These are phyloP conservation scores for Raffaelea albimanens DNA, from an alignment of 2,329 filamentous ascomycete species.

Conservation along the genomic window DNA sequence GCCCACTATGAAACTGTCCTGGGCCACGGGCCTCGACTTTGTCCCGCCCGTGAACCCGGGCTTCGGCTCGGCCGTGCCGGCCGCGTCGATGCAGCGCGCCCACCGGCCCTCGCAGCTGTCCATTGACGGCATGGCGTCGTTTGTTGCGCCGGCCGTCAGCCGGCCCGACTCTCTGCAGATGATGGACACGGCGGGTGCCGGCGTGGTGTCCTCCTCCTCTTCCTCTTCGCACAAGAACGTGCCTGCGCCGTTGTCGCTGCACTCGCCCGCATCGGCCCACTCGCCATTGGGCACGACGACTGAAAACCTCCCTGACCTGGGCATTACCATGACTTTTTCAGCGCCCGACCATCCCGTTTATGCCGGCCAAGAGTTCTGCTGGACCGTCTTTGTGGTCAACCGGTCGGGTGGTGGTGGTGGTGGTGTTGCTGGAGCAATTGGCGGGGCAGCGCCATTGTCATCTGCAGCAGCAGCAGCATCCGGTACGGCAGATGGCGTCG, in stretches of 20 bases:
- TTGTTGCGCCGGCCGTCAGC: slow-evolving; percentile 45
- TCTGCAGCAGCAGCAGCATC: slow-evolving; percentile 15
- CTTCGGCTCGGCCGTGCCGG: slow-evolving; percentile 42
- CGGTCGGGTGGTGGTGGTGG: slow-evolving; percentile 31
- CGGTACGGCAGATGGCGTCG: background rate
- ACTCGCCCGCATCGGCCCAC: background rate
- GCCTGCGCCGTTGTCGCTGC: too few relatives aligned
- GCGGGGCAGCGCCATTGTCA: too few relatives aligned
- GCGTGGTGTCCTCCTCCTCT: too few relatives aligned
- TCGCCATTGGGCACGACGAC: background rate
- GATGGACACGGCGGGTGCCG: slow-evolving; percentile 41
- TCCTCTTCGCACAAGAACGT: too few relatives aligned
- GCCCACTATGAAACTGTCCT: slow-evolving; percentile 54
- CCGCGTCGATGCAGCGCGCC: slow-evolving; percentile 45
- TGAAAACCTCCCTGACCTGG: slow-evolving; percentile 45
- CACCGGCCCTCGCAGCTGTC: slow-evolving; percentile 57
- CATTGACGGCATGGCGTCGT: slow-evolving; percentile 46
- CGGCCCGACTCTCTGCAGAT: slow-evolving; percentile 52
- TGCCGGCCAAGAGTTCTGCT: slow-evolving; percentile 59
- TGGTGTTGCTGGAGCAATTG: background rate
- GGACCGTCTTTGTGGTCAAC: slow-evolving; percentile 70
- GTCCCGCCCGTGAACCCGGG: slow-evolving; percentile 54
- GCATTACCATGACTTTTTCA: slow-evolving; percentile 66
- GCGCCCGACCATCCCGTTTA: slow-evolving; percentile 47
- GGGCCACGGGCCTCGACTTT: slow-evolving; percentile 63